Conservation (phyloP, 1,284 basidiomycete species). For the Malassezia caprae region DNA sequence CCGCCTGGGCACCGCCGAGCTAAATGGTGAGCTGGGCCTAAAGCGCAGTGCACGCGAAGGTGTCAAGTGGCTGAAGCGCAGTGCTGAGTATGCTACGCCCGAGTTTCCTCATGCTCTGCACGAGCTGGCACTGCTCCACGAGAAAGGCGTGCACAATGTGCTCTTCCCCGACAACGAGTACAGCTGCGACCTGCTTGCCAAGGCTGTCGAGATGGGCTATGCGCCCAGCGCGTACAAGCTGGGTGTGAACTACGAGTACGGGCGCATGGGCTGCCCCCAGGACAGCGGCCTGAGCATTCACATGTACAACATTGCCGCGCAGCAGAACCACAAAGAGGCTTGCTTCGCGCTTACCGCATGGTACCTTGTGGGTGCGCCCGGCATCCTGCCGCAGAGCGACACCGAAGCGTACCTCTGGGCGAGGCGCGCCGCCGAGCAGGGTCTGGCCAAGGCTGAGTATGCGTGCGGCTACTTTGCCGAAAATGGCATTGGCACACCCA, state of each 20-base stretch:
- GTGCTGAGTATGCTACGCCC: slow-evolving; percentile 64
- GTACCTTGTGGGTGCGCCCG: slow-evolving; percentile 96
- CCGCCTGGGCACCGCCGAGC: slow-evolving; percentile 84
- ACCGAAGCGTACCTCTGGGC: slow-evolving; percentile 72
- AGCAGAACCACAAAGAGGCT: slow-evolving; percentile 89
- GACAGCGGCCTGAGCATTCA: slow-evolving; percentile 94
- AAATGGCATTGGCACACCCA: slow-evolving; percentile 50
- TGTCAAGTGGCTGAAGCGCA: slow-evolving; percentile 95
- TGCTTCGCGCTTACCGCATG: slow-evolving; percentile 97
- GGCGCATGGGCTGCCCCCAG: slow-evolving; percentile 96
- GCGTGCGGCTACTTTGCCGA: slow-evolving; percentile 95
- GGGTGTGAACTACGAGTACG: slow-evolving; percentile 98
- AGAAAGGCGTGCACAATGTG: slow-evolving; percentile 89
- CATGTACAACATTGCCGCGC: slow-evolving; percentile 71
- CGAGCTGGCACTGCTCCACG: slow-evolving; percentile 85
- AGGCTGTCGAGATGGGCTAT: slow-evolving; percentile 89
- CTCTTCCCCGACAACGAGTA: slow-evolving; percentile 94
- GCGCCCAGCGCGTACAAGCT: slow-evolving; percentile 89
- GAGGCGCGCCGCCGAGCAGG: slow-evolving; percentile 46
- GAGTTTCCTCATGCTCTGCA: slow-evolving; percentile 95
- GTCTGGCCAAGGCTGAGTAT: slow-evolving; percentile 55
- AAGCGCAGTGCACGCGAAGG: slow-evolving; percentile 83
- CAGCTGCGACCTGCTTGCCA: slow-evolving; percentile 81
- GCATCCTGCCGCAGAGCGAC: slow-evolving; percentile 91
- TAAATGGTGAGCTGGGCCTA: slow-evolving; percentile 86